phyloP scores from a whole-genome alignment of 139 green algal species.

The Picochlorum sp. region DNA sequence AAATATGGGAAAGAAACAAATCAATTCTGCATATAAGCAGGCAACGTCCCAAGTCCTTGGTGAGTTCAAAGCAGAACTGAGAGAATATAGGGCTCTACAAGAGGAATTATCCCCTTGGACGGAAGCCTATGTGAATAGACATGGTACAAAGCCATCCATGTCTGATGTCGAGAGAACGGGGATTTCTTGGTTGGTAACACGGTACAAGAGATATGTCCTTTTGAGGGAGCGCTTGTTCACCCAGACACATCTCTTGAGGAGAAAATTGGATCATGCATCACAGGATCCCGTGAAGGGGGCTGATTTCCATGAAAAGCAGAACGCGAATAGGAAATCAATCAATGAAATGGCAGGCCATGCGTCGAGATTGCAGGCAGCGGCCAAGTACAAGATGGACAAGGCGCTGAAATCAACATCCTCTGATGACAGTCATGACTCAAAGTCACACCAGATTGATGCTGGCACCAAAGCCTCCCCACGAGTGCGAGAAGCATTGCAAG shows the following conservation, averaged over 20 bases:
- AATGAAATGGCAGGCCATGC: background rate
- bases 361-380: slow-evolving; percentile 12
- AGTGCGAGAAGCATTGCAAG: slow-evolving; percentile 33
- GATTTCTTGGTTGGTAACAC: slow-evolving; percentile 44
- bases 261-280: slow-evolving; percentile 18
- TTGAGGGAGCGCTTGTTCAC: slow-evolving; percentile 45
- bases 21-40: slow-evolving; percentile 7
- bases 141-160: slow-evolving; percentile 42
- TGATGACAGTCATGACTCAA: background rate
- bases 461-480: slow-evolving; percentile 10
- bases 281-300: slow-evolving; percentile 1
- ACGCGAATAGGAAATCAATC: slow-evolving; percentile 3
- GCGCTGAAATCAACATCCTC: background rate
- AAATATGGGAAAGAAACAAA: background rate
- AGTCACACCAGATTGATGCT: background rate
- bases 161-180: slow-evolving; percentile 41
- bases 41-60: slow-evolving; percentile 27
- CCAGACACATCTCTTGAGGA: slow-evolving; percentile 30
- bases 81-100: slow-evolving; percentile 45
- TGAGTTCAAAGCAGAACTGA: slow-evolving; percentile 40
- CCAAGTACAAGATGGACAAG: slow-evolving; percentile 24
- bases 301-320: background rate
- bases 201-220: slow-evolving; percentile 55
- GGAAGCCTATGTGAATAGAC: slow-evolving; percentile 33
- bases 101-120: slow-evolving; percentile 56